A percentile compares a stretch with the other conserved stretches of the same genome.
Conservation (phyloP, 2,329 filamentous ascomycete species). For the Fusarium siculi region DNA sequence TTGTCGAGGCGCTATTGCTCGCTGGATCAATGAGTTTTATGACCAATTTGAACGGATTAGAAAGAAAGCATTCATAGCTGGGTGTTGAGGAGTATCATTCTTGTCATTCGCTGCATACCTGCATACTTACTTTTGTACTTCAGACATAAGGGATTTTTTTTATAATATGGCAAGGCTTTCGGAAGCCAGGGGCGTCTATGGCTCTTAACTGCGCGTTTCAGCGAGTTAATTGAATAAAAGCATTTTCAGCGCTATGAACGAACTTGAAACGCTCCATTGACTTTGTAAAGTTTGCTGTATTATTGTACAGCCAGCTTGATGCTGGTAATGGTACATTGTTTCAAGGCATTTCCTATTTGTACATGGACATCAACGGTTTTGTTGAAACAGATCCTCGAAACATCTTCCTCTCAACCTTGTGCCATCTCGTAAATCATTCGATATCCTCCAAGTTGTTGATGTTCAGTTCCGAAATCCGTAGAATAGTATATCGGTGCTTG, state of each 20-base stretch:
- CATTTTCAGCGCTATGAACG: conserved; percentile 32
- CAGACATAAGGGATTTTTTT: conserved; percentile 15
- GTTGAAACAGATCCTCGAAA: conserved; percentile 14
- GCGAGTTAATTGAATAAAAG: conserved; percentile 35
- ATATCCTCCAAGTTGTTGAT: conserved; percentile 62
- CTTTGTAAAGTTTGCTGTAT: conserved; percentile 35
- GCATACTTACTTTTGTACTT: conserved; percentile 36
- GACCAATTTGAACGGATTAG: conserved; percentile 39
- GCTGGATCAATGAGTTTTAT: conserved; percentile 38
- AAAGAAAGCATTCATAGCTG: conserved; percentile 44
- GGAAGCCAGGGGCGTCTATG: conserved; percentile 34
- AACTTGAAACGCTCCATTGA: background rate
- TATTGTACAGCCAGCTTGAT: conserved; percentile 46
- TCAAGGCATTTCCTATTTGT: conserved; percentile 39
- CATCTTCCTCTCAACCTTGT: conserved; percentile 2
- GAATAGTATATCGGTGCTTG: conserved; percentile 89
- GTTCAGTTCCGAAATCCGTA: conserved; percentile 85
- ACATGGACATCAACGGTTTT: conserved; percentile 33
- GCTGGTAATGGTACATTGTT: conserved; percentile 45
- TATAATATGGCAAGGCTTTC: conserved; percentile 29
- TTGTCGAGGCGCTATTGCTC: conserved; percentile 21
- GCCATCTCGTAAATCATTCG: conserved; percentile 39
- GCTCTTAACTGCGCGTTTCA: conserved; percentile 12
- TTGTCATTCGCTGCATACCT: conserved; percentile 41
- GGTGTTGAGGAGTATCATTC: conserved; percentile 47